phyloP scores from a whole-genome alignment of 352 stramenopile species.

The Phytophthora brassicae region DNA sequence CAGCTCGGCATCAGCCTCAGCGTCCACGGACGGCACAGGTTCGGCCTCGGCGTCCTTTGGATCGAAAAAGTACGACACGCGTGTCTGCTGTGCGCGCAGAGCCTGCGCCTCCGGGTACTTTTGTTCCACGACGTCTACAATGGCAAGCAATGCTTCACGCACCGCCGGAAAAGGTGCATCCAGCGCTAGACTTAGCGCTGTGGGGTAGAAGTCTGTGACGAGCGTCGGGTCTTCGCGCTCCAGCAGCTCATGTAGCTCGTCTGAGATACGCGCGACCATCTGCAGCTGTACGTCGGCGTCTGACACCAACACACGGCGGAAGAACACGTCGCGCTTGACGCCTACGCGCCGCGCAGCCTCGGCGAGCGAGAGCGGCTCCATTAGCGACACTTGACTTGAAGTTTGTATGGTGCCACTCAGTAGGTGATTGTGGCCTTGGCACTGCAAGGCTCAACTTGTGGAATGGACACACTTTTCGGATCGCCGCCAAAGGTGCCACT shows the following conservation, averaged over 20 bases:
- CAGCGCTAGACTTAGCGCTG: constrained; percentile 57
- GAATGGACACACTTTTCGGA: constrained; percentile 46
- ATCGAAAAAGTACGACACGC: constrained; percentile 73
- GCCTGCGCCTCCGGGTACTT: constrained; percentile 38
- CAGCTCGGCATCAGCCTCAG: constrained; percentile 54
- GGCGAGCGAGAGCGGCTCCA: constrained; percentile 36
- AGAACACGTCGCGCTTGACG: constrained; percentile 81
- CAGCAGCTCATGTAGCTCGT: constrained; percentile 63
- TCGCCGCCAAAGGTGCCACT: constrained; percentile 2
- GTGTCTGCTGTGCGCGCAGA: constrained; percentile 32
- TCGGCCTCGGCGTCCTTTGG: constrained; percentile 33
- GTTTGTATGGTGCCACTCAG: constrained; percentile 25
- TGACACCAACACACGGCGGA: constrained; percentile 71
- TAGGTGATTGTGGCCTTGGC: background rate
- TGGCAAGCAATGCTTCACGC: constrained; percentile 47
- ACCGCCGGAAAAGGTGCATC: constrained; percentile 72
- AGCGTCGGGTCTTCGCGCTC: constrained; percentile 38
- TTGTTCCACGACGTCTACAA: constrained; percentile 49
- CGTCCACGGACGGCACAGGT: constrained; percentile 20
- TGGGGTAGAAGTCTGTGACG: constrained; percentile 72
- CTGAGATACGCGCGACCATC: constrained; percentile 53
- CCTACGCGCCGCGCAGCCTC: constrained; percentile 55
- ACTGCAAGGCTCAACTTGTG: constrained; percentile 38
- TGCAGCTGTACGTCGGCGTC: constrained; percentile 62
- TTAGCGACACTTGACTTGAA: constrained; percentile 25